Evolutionary conservation across 192 early-diverging fungal genomes (phyloP).

Genomic region (Linnemannia schmuckeri): DNA sequence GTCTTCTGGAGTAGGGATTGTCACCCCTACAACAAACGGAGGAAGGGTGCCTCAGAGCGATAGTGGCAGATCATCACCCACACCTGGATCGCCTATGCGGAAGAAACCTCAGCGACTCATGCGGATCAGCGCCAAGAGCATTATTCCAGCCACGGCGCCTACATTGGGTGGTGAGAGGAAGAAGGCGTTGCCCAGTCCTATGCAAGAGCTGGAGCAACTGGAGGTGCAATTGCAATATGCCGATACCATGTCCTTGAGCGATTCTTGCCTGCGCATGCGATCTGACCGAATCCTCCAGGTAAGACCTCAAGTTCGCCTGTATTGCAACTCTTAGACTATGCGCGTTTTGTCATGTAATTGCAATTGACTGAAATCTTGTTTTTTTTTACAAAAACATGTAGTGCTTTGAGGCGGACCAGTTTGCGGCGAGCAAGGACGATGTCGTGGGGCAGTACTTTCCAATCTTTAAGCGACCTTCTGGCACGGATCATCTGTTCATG

Average conservation of each 20-base stretch:
- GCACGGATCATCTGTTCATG: constrained; percentile 39
- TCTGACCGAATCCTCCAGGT: constrained; percentile 32
- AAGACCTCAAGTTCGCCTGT: background rate
- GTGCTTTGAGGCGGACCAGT: constrained; percentile 47
- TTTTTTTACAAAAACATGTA: background rate
- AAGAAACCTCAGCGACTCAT: constrained; percentile 37
- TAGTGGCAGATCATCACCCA: background rate
- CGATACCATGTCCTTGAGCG: constrained; percentile 39
- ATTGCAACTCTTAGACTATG: background rate
- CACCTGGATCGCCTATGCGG: constrained; percentile 13
- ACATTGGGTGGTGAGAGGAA: background rate
- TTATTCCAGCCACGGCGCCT: constrained; percentile 37
- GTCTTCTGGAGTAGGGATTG: background rate
- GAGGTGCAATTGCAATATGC: constrained; percentile 42
- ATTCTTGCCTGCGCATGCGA: constrained; percentile 42
- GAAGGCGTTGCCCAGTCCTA: background rate
- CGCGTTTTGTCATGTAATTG: background rate
- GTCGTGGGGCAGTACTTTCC: constrained; percentile 32
- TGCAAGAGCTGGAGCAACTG: constrained; percentile 30
- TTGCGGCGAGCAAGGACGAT: constrained; percentile 37
- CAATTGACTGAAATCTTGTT: no score
- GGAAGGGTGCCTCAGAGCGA: no score
- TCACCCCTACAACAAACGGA: background rate
- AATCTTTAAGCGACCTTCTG: constrained; percentile 35
- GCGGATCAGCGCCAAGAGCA: constrained; percentile 44